A percentile compares a stretch with the other conserved stretches of the same genome.
Conservation (phyloP, 2,329 filamentous ascomycete species). For the Talaromyces sp. region DNA sequence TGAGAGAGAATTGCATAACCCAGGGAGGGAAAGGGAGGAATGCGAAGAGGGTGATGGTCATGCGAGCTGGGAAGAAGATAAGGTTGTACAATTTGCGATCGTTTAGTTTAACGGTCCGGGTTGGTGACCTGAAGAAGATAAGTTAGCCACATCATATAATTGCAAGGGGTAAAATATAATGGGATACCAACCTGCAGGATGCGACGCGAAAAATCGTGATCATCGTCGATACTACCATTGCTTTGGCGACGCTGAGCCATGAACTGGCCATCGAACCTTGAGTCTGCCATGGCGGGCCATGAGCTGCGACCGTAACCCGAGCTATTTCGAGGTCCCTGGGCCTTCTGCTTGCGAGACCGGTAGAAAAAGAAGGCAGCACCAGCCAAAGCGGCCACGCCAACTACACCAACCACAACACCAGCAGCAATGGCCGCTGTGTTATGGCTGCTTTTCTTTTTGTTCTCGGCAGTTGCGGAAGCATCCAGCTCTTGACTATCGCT, state of each 20-base stretch:
- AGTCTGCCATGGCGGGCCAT: slow-evolving; percentile 75
- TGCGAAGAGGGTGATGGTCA: slow-evolving; percentile 20
- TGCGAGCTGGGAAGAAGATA: slow-evolving; percentile 3
- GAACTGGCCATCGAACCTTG: slow-evolving; percentile 79
- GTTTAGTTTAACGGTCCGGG: slow-evolving; percentile 32
- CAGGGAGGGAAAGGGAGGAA: slow-evolving; percentile 15
- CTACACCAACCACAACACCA: slow-evolving; percentile 81
- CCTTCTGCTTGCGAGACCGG: slow-evolving; percentile 72
- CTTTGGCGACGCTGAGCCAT: slow-evolving; percentile 83
- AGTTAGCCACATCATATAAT: slow-evolving; percentile 1
- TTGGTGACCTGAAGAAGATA: slow-evolving; percentile 32
- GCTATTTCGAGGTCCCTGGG: slow-evolving; percentile 82
- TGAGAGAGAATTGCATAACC: slow-evolving; percentile 17
- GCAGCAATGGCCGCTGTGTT: slow-evolving; percentile 84
- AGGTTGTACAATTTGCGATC: neutral
- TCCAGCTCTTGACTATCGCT: slow-evolving; percentile 16
- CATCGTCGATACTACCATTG: slow-evolving; percentile 94
- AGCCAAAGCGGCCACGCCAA: slow-evolving; percentile 66
- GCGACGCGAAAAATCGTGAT: slow-evolving; percentile 93
- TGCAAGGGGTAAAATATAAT: neutral
- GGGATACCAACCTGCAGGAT: slow-evolving; percentile 80
- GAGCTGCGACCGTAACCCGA: slow-evolving; percentile 72
- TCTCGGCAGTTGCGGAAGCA: neutral
- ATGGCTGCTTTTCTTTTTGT: slow-evolving; percentile 46
- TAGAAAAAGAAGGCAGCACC: slow-evolving; percentile 74